Base-by-base conservation (phyloP, 164 flowering plant species). In the Stephania cephalantha region DNA sequence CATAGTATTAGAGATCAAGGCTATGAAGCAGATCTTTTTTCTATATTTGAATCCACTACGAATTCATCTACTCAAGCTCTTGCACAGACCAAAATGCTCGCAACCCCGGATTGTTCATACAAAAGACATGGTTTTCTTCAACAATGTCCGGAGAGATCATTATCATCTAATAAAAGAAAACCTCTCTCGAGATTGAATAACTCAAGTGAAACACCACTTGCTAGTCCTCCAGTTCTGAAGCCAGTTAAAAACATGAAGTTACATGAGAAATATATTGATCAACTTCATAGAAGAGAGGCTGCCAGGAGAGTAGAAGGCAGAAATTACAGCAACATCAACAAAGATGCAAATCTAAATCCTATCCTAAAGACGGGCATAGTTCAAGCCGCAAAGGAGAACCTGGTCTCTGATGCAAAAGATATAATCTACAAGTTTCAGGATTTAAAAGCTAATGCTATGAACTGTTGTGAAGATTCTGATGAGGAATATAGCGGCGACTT, bases 211-310 rank as follows among this genome's bases (percentile, higher is more conserved):
- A 72, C 72, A 10, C 75, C 79, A 64, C 82, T 90, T 75, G 71
- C 79, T 25, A 93, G 97, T 73, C 94, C 99, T 30, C 91, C 87
- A 4, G 91, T 93, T 73, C 79, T 93, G 77, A 95, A 95, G 85
- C 89, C 74, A 74, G 86, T 95, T 1, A 91, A 90, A 77, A 91
- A 93, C 83, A 83, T 71, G 83, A 88, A 85, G 20, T 83, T 92
- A 77, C 98, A 90, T 78, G 97, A 93, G 86, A 95, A 90, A 78
- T 93, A 90, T 61, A 88, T 95, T 42, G 94, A 93, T 58, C 91
- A 82, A 61, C 78, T 93, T 64, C 96, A 90, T 73, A 7, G 69
- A 48, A 88, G 99, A 82, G 97, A 90, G 70, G 90, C 90, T 46
- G 90, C 90, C 44, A 88, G 81, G 81, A 87, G 96, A 81, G 84